Evolutionary conservation across 2,329 filamentous ascomycete species (phyloP), one percentile per base, ranked within the genome.

Genomic region (Penicillium sp.): DNA sequence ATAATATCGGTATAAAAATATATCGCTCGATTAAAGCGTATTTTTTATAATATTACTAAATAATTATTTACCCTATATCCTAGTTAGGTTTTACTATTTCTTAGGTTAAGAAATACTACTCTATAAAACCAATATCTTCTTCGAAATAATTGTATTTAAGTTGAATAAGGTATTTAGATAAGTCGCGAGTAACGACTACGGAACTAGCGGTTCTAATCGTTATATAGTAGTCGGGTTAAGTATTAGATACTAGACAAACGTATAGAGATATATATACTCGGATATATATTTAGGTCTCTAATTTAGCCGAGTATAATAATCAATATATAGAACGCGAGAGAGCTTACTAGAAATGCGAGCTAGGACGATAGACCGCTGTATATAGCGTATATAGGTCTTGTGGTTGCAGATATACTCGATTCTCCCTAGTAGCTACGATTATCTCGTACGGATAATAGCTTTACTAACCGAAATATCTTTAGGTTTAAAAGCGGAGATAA

Each of bases 91-190:
- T n/a, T n/a, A n/a, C n/a, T n/a, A n/a, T n/a, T n/a, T n/a, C n/a
- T n/a, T n/a, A n/a, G n/a, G n/a, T n/a, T n/a, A n/a, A n/a, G n/a
- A n/a, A n/a, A n/a, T n/a, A n/a, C n/a, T n/a, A n/a, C n/a, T n/a
- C n/a, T n/a, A n/a, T n/a, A n/a, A n/a, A n/a, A n/a, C n/a, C n/a
- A n/a, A n/a, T n/a, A n/a, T n/a, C n/a, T n/a, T 75, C 60, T 61
- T 69, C 33, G 55, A 60, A 59, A 68, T 70, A 53, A 67, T 66
- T 1, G 68, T 65, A 14, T 74, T 71, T 26, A 68, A 73, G n/a
- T 71, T 75, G 26, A 77, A 67, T 19, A 86, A 71, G 16, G 75
- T 76, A 69, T 84, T 86, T 7, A 86, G 72, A 59, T 82, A 85
- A 3, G 62, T 61, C 46, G 73, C 74, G 25, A 86, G 67, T 22